Evolutionary conservation across 345 rosid species (phyloP), one percentile per base, ranked within the genome.

Genomic region (Combretum micranthum): DNA sequence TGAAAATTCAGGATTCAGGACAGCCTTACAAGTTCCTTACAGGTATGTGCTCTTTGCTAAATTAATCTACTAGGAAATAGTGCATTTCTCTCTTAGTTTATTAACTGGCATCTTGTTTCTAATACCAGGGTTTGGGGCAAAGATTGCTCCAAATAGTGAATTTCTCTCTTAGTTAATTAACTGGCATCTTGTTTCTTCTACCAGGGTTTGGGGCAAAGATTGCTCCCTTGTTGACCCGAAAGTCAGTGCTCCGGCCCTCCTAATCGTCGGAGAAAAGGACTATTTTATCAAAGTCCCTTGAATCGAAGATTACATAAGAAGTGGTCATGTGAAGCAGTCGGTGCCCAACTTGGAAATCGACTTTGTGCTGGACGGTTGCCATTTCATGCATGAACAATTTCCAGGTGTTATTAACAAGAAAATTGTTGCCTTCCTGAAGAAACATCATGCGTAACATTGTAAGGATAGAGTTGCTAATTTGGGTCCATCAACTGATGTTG

Each of bases 261-360:
- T 70, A 11, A 57, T 75, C 39, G 52, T 67, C 47, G 70, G 72
- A 22, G 75, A 47, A 44, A 64, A 66, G 57, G 79, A 70, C 50
- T 70, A 70, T 42, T 43, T 53, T 57, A 53, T 60, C 18, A 67
- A 75, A 55, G 57, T 75, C 45, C 73, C 79, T 2, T 70, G 79
- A 50, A 61, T 71, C 49, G 54, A 67, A 16, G 62, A 64, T 5
- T 68, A 50, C 59, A 11, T 57, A 26, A 20, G 50, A 43, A 55
- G 60, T 19, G 72, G 64, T 4, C 16, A 17, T 20, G 62, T 59
- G 17, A 63, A 56, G 32, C 18, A 74, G 13, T 21, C 17, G 23
- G 55, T 49, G 1, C 20, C 52, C 4, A 56, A 70, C 44, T 49
- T 65, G 14, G 64, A 69, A 47, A 66, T 50, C 0, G 44, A 39